phyloP scores from a whole-genome alignment of 73 alveolate genomes.

The Paramecium octaurelia region DNA sequence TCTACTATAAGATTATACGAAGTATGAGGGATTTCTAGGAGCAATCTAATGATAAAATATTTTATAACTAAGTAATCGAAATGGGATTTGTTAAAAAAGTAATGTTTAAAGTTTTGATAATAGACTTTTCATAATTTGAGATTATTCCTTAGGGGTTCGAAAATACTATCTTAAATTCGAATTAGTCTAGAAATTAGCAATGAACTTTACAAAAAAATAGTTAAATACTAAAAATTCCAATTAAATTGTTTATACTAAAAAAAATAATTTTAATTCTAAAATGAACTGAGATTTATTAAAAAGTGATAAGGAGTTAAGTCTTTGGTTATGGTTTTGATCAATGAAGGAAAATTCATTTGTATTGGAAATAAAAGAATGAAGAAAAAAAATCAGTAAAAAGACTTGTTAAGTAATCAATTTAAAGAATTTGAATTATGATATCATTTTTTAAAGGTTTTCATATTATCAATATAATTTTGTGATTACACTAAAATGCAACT shows the following conservation, averaged over 20 bases:
- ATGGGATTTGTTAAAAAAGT: neutral
- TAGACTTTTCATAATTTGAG: neutral
- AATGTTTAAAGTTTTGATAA: neutral
- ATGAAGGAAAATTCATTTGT: neutral
- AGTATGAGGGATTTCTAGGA: neutral
- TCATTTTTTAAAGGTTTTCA: neutral
- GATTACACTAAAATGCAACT: neutral
- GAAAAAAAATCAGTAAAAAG: neutral
- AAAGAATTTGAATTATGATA: neutral
- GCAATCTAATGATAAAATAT: neutral
- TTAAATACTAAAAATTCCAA: neutral
- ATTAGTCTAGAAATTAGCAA: neutral
- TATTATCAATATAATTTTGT: neutral
- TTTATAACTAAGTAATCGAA: neutral
- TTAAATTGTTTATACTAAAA: neutral
- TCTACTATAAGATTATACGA: neutral
- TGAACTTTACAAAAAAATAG: neutral
- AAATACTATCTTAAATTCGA: neutral
- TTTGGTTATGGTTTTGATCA: neutral
- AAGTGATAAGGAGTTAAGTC: neutral
- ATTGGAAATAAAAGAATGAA: neutral
- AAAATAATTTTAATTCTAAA: neutral
- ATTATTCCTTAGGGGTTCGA: neutral
- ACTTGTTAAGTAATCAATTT: neutral
- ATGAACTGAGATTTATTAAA: neutral